These are phyloP conservation scores for Microstegium vimineum DNA, from an alignment of 176 grass and related monocot species.

Conservation along the genomic window DNA sequence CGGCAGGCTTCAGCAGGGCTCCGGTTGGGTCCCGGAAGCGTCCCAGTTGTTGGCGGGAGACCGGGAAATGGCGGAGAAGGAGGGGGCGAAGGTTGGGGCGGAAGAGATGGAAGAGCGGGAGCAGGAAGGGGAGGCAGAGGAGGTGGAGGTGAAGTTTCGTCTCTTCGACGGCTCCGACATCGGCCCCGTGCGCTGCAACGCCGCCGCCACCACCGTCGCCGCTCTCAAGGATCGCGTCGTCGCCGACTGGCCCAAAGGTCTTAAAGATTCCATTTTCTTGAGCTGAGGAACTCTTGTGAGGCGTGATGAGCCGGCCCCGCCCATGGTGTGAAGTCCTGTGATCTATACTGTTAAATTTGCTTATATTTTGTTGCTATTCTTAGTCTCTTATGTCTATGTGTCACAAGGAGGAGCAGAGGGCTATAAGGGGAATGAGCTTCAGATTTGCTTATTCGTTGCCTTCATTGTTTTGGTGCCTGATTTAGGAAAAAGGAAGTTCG, in stretches of 20 bases:
- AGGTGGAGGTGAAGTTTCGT: conserved; percentile 67
- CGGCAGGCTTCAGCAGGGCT: background rate
- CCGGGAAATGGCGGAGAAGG: conserved; percentile 46
- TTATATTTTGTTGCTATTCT: conserved; percentile 9
- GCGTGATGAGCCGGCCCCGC: background rate
- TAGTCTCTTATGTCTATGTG: background rate
- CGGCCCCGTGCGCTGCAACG: conserved; percentile 60
- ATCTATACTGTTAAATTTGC: conserved; percentile 27
- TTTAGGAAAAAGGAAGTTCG: conserved; percentile 3
- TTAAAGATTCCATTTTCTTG: background rate
- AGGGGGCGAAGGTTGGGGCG: conserved; percentile 10
- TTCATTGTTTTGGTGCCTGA: background rate
- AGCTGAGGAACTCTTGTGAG: background rate
- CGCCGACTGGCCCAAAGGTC: conserved; percentile 72
- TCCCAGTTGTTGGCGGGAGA: conserved; percentile 3
- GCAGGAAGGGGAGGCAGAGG: conserved; percentile 35
- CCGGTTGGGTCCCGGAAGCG: conserved; percentile 1
- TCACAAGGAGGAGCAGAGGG: background rate
- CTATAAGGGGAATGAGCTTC: background rate
- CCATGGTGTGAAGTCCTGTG: background rate
- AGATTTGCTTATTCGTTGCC: conserved; percentile 21
- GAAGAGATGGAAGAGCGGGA: conserved; percentile 14
- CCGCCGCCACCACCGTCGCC: conserved; percentile 54
- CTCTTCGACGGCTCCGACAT: conserved; percentile 73
- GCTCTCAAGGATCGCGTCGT: conserved; percentile 74